Percentiles rank a stretch among this genome's conserved stretches.
Evolutionary conservation across 257 asterid species (phyloP).

Genomic region (Solanum neorickii): DNA sequence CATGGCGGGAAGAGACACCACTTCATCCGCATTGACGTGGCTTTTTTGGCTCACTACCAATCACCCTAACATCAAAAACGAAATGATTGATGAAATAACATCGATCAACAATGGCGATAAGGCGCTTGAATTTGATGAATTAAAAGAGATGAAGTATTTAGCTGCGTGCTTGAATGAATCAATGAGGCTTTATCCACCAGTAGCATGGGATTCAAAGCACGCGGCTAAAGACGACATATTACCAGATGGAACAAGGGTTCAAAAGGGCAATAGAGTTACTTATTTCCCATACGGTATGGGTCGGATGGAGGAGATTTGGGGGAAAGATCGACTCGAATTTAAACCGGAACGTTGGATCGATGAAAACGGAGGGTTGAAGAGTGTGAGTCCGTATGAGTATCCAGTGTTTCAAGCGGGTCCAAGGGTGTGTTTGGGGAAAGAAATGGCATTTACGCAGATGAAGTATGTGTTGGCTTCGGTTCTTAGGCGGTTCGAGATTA

Average conservation of each 20-base stretch:
- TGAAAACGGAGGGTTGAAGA: neutral
- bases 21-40: neutral
- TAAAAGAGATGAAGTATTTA: slow-evolving; percentile 33
- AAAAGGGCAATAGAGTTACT: neutral
- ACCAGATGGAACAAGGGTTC: slow-evolving; percentile 56
- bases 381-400: neutral
- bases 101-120: neutral
- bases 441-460: slow-evolving; percentile 7
- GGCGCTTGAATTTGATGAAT: neutral
- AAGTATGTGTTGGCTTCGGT: slow-evolving; percentile 9
- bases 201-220: slow-evolving; percentile 50
- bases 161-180: slow-evolving; percentile 66
- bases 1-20: neutral
- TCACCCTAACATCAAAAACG: accelerated
- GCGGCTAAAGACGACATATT: slow-evolving; percentile 35
- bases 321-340: slow-evolving; percentile 6
- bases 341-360: slow-evolving; percentile 14
- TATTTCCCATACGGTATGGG: slow-evolving; percentile 9
- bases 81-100: neutral
- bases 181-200: slow-evolving; percentile 92
- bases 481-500: slow-evolving; percentile 32
- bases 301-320: slow-evolving; percentile 11
- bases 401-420: slow-evolving; percentile 14
- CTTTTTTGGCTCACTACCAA: neutral
- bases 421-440: slow-evolving; percentile 14